Evolutionary conservation across 495 filamentous ascomycete genomes (phyloP), one percentile per base, ranked within the genome.

Genomic region (Trichoderma parareesei): DNA sequence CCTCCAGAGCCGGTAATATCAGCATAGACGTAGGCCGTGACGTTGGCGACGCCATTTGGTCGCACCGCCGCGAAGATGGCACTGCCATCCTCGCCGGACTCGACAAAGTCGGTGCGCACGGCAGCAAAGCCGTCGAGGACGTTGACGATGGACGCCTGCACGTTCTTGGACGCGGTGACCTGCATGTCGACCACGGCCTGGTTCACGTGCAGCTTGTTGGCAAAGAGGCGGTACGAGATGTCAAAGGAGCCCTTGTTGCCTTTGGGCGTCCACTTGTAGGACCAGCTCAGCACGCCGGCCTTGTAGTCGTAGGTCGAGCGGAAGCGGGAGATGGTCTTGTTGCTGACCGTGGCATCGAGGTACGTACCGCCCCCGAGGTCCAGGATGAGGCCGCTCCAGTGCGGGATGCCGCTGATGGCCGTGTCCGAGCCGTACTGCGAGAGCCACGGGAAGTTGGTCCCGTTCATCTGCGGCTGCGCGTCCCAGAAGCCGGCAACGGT

Each of bases 401-500:
- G 73, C 1, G 89, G 89, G 40, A 93, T 79, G 46, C 90, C 90
- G 53, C 83, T 85, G 68, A 92, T 91, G 27, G 88, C 85, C 65
- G 83, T 87, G 70, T 93, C 90, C 37, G 81, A 81, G 16, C 89
- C 89, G 71, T 89, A 87, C 67, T 90, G 83, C 64, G 83, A 77
- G 38, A 91, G 75, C 88, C 90, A 91, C 5, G 77, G 77, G 68
- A 87, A 91, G 70, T 93, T 93, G 8, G 84, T 85, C 4, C 82
- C 79, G 44, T 85, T 88, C 0, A 82, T 86, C 42, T 76, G 82
- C 1, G 78, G 78, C 71, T 92, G 88, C 9, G 76, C 72, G 66
- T 91, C 82, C 65, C 81, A 92, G 72, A 93, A 93, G 0, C 90
- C 90, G 46, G 85, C 81, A 64, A 93, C 83, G 0, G 88, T 91